Conservation (phyloP, 495 filamentous ascomycete species). For the Hyaloscypha finlandica region DNA sequence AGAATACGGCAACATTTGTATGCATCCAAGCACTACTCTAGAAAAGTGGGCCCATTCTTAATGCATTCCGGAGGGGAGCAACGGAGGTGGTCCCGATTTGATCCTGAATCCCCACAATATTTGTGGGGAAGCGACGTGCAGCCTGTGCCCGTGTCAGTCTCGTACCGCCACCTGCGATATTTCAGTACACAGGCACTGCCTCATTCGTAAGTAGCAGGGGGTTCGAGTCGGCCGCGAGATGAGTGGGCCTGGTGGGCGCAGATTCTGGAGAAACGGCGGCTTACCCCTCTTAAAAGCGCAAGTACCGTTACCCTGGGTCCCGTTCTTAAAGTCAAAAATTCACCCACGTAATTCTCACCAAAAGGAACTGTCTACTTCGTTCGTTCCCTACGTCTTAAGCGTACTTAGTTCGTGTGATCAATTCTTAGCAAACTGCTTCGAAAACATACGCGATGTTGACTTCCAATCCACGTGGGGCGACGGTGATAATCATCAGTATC, state of each 20-base stretch:
- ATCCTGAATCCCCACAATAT: too few species aligned
- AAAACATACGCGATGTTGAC: neutral
- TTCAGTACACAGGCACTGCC: neutral
- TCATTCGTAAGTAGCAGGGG: too few species aligned
- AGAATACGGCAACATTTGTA: too few species aligned
- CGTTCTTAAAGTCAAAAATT: neutral
- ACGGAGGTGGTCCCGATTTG: too few species aligned
- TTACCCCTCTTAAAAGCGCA: neutral
- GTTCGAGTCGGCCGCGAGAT: neutral
- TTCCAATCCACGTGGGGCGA: neutral
- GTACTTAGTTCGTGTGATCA: neutral
- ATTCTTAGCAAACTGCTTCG: neutral
- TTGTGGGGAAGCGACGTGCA: too few species aligned
- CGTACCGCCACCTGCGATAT: neutral
- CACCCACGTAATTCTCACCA: neutral
- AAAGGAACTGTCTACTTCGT: neutral
- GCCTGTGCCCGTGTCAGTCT: too few species aligned
- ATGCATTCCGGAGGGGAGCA: too few species aligned
- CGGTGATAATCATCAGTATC: neutral
- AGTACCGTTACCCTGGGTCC: neutral
- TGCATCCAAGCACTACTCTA: too few species aligned
- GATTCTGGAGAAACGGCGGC: neutral
- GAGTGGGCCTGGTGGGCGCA: neutral
- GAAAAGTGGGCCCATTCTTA: too few species aligned
- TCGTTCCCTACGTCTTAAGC: neutral